Evolutionary conservation across 176 grass and related monocot genomes (phyloP).

Genomic region (Carex myosuroides): DNA sequence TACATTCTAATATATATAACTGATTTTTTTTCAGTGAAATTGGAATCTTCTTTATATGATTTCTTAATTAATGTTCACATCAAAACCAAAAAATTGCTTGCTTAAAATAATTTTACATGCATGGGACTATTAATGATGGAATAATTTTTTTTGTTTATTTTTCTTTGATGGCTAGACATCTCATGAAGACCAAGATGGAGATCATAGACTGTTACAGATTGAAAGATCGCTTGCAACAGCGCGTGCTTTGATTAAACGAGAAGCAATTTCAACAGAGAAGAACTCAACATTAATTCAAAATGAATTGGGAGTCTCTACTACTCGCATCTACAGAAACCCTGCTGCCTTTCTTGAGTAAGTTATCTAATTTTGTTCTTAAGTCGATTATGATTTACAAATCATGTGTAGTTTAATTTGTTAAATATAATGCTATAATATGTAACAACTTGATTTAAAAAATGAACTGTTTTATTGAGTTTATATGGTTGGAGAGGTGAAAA

Average conservation of each 20-base stretch:
- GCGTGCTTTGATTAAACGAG: background rate
- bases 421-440: background rate
- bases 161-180: background rate
- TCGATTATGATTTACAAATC: background rate
- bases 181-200: background rate
- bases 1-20: background rate
- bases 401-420: background rate
- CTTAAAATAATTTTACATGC: background rate
- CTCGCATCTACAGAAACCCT: slow-evolving; percentile 11
- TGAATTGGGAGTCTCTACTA: slow-evolving; percentile 4
- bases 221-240: background rate
- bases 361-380: background rate
- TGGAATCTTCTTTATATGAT: background rate
- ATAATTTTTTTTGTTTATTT: background rate
- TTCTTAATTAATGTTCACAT: background rate
- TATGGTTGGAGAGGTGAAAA: no score
- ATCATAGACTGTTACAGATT: background rate
- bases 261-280: background rate
- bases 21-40: background rate
- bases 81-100: background rate
- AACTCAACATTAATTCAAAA: background rate
- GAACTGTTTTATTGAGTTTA: no score
- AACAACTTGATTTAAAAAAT: background rate
- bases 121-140: background rate
- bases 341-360: background rate